These are phyloP conservation scores for Trichothecium sympodiale DNA, from an alignment of 2,329 filamentous ascomycete genomes.

Conservation along the genomic window DNA sequence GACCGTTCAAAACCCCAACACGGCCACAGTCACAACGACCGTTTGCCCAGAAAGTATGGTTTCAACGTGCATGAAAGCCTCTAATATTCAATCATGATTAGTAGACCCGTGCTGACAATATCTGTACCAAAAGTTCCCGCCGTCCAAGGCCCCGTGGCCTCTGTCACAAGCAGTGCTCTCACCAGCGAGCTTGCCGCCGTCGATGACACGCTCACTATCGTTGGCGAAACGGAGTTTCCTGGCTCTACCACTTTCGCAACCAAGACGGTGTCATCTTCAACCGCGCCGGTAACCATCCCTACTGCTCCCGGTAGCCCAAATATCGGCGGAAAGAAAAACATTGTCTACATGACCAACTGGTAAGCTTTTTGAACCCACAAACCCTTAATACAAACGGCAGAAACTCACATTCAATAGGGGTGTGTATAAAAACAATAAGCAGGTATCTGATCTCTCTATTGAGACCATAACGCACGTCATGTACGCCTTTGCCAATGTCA, in stretches of 20 bases:
- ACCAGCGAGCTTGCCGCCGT: neutral
- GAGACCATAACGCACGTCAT: constrained; percentile 64
- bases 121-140: too few species aligned
- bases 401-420: too few species aligned
- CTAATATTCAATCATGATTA: too few species aligned
- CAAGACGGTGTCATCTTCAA: neutral
- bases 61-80: too few species aligned
- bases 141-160: too few species aligned
- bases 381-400: too few species aligned
- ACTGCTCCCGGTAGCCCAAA: constrained; percentile 1
- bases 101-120: too few species aligned
- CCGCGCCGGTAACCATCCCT: neutral
- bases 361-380: constrained; percentile 18
- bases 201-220: neutral
- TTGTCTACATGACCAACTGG: constrained; percentile 46
- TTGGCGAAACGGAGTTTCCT: neutral
- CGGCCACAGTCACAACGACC: too few species aligned
- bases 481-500: constrained; percentile 43
- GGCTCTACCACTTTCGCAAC: neutral
- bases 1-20: too few species aligned
- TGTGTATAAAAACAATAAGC: constrained; percentile 62
- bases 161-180: too few species aligned
- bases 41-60: too few species aligned
- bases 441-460: constrained; percentile 42
- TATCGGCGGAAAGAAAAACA: constrained; percentile 20